Evolutionary conservation across 169 alveolate species (phyloP).

Genomic region (Toxoplasma gondii): DNA sequence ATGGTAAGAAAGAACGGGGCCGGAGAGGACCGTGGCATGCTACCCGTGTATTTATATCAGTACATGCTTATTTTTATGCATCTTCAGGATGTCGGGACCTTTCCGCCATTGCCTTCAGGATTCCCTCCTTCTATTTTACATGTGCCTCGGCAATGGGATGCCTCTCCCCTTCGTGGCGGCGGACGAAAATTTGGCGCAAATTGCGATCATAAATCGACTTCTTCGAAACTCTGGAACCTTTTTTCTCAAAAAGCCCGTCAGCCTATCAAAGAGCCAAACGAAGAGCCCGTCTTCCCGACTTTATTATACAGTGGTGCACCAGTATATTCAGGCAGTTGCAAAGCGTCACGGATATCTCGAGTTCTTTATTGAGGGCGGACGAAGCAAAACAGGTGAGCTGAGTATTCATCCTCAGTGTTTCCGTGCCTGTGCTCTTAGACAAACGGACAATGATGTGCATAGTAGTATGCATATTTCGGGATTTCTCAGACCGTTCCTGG

Average conservation of each 20-base stretch:
- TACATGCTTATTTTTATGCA: too few species aligned
- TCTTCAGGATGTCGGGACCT: too few species aligned
- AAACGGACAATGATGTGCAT: not conserved
- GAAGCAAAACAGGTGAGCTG: conserved; percentile 49
- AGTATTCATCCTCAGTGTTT: not conserved
- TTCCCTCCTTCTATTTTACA: conserved; percentile 27
- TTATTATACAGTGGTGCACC: not conserved
- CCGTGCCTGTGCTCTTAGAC: not conserved
- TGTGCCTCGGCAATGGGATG: conserved; percentile 43
- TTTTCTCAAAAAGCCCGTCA: not conserved
- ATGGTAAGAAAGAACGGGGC: not conserved
- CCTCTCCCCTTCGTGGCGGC: conserved; percentile 50
- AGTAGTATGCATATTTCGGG: not conserved
- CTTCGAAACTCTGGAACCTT: conserved; percentile 32
- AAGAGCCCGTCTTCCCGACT: not conserved
- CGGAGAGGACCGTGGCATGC: not conserved
- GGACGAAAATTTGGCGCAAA: conserved; percentile 40
- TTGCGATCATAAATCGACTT: conserved; percentile 9
- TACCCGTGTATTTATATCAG: too few species aligned
- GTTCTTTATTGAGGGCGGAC: conserved; percentile 31
- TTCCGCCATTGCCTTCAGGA: conserved; percentile 17
- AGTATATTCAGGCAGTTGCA: conserved; percentile 20
- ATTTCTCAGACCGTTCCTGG: too few species aligned
- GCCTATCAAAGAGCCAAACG: not conserved
- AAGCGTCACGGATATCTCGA: conserved; percentile 53